Conservation (phyloP, 2,329 filamentous ascomycete species). For the Botryotinia globosa region DNA sequence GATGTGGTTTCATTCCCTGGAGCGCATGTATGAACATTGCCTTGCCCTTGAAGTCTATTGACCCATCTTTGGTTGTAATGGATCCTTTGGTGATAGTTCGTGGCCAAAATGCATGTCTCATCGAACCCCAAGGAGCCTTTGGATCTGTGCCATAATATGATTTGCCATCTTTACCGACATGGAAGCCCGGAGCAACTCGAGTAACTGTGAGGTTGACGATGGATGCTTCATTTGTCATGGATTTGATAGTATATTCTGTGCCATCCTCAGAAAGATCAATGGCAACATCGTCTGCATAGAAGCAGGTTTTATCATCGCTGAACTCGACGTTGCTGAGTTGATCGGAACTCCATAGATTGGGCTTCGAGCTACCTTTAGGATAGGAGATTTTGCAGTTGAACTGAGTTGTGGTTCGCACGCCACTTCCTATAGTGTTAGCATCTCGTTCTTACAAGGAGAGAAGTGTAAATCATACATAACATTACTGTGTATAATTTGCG, state of each 20-base stretch:
- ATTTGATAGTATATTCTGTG: slow-evolving; percentile 83
- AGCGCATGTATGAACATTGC: slow-evolving; percentile 81
- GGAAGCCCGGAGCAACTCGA: slow-evolving; percentile 74
- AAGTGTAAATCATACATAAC: slow-evolving; percentile 65
- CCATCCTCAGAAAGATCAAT: slow-evolving; percentile 84
- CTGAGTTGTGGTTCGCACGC: slow-evolving; percentile 84
- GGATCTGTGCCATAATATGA: slow-evolving; percentile 85
- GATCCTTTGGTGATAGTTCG: slow-evolving; percentile 77
- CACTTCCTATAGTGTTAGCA: slow-evolving; percentile 52
- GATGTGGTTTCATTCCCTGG: slow-evolving; percentile 99
- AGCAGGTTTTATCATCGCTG: slow-evolving; percentile 76
- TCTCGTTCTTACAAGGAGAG: slow-evolving; percentile 23
- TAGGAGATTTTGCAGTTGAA: slow-evolving; percentile 95
- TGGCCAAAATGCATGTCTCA: slow-evolving; percentile 95
- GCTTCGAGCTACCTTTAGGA: slow-evolving; percentile 61
- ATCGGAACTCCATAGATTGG: slow-evolving; percentile 80
- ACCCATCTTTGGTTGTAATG: slow-evolving; percentile 78
- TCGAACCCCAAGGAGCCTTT: slow-evolving; percentile 81
- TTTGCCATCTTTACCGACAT: slow-evolving; percentile 79
- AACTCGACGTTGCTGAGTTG: slow-evolving; percentile 77
- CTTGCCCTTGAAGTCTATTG: slow-evolving; percentile 76
- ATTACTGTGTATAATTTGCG: slow-evolving; percentile 96
- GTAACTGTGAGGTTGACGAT: slow-evolving; percentile 85
- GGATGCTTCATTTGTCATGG: slow-evolving; percentile 73
- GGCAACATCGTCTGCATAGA: slow-evolving; percentile 83